Evolutionary conservation across 2,329 filamentous ascomycete species (phyloP).

Genomic region (Coniochaeta sp.): DNA sequence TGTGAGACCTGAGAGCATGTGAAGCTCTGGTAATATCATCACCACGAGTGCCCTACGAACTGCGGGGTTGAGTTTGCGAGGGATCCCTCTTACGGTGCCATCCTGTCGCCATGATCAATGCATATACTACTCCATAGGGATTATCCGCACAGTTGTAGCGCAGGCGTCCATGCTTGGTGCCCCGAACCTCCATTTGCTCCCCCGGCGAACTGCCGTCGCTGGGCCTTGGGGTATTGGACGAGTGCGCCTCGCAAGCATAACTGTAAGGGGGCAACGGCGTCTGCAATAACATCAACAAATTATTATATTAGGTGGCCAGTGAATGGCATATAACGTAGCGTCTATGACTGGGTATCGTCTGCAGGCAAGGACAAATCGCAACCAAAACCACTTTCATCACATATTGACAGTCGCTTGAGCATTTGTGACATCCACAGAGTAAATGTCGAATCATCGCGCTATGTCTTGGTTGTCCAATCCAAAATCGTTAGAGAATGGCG

Average conservation of each 20-base stretch:
- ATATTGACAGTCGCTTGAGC: too few species aligned
- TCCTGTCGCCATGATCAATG: background rate
- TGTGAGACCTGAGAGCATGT: background rate
- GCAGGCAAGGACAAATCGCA: background rate
- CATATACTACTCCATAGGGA: background rate
- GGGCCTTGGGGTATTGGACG: too few species aligned
- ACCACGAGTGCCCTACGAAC: background rate
- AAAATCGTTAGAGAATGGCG: too few species aligned
- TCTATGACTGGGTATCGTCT: background rate
- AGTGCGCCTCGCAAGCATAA: background rate
- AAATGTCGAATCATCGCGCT: too few species aligned
- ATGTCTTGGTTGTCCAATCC: too few species aligned
- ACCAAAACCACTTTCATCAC: background rate
- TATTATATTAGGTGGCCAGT: background rate
- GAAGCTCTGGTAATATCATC: background rate
- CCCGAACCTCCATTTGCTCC: background rate
- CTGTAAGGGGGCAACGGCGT: background rate
- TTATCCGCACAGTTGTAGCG: background rate
- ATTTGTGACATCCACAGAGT: too few species aligned
- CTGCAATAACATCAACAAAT: background rate
- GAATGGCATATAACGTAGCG: background rate
- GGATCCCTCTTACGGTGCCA: background rate
- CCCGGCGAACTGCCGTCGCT: too few species aligned
- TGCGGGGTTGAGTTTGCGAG: background rate
- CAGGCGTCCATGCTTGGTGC: background rate